A percentile compares a stretch with the other conserved stretches of the same genome.
These are phyloP conservation scores for Pleurotus sapidus DNA, from an alignment of 768 basidiomycete genomes.

Conservation along the genomic window DNA sequence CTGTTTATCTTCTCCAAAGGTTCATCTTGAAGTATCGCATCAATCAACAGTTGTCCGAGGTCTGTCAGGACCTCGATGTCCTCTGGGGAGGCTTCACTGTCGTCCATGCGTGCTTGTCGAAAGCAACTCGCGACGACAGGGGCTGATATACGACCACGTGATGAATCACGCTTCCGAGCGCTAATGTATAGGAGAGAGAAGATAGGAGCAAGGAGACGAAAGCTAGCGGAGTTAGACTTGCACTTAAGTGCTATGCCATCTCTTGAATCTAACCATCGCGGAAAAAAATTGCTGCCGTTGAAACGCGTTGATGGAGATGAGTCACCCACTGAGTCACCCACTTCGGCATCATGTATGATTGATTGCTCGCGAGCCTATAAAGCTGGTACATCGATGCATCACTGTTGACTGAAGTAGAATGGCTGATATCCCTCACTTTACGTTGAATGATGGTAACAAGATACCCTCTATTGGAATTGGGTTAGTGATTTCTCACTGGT, in stretches of 20 bases:
- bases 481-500: slow-evolving; percentile 11
- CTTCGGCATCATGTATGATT: too few species aligned
- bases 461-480: slow-evolving; percentile 31
- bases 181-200: too few species aligned
- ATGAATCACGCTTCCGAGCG: too few species aligned
- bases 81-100: slow-evolving; percentile 17
- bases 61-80: slow-evolving; percentile 43
- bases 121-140: slow-evolving; percentile 7
- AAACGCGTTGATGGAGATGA: too few species aligned
- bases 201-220: too few species aligned
- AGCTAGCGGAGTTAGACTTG: too few species aligned
- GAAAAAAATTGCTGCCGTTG: too few species aligned
- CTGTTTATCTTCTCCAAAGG: slow-evolving; percentile 43
- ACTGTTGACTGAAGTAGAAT: neutral
- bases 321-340: too few species aligned
- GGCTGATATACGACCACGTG: neutral
- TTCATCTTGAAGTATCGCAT: slow-evolving; percentile 49
- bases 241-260: neutral
- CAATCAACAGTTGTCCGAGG: slow-evolving; percentile 59
- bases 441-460: slow-evolving; percentile 24
- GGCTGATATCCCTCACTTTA: slow-evolving; percentile 13
- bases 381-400: too few species aligned
- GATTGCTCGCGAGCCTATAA: too few species aligned
- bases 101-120: slow-evolving; percentile 8
- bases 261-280: too few species aligned